Percentiles rank a stretch among this genome's conserved stretches.
Evolutionary conservation across 2,329 filamentous ascomycete species (phyloP).

Genomic region (Diaporthe batatas): DNA sequence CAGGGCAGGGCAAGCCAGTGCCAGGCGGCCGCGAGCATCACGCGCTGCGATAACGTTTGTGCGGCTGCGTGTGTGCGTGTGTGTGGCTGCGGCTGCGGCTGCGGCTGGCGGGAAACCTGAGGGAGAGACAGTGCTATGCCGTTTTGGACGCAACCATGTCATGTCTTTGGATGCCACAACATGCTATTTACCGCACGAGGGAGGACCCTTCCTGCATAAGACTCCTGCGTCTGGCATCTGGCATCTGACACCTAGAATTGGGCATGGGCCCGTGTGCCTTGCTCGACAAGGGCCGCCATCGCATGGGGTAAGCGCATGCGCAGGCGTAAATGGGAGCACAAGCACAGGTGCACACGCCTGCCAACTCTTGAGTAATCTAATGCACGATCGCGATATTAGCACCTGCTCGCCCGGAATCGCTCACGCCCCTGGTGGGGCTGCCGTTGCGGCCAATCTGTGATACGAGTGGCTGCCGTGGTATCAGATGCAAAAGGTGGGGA

Average conservation of each 20-base stretch:
- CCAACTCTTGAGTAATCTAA: conserved; percentile 12
- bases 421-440: conserved; percentile 21
- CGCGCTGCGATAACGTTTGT: background rate
- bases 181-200: conserved; percentile 25
- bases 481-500: conserved; percentile 28
- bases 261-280: conserved; percentile 25
- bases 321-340: conserved; percentile 8
- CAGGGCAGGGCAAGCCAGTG: no score
- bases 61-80: conserved; percentile 9
- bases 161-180: conserved; percentile 11
- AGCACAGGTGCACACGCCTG: conserved; percentile 15
- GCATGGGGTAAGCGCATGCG: conserved; percentile 1
- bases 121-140: conserved; percentile 12
- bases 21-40: background rate
- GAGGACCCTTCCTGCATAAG: conserved; percentile 33
- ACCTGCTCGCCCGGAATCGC: conserved; percentile 25
- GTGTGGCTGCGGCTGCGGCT: conserved; percentile 18
- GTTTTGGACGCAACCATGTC: conserved; percentile 20
- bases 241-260: conserved; percentile 16
- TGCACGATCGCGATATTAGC: conserved; percentile 32
- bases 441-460: conserved; percentile 24
- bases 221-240: conserved; percentile 28
- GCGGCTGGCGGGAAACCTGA: background rate
- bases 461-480: conserved; percentile 31
- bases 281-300: conserved; percentile 12